These are phyloP conservation scores for Monosporozyma aerobia DNA, from an alignment of 805 yeast genomes.

Conservation along the genomic window DNA sequence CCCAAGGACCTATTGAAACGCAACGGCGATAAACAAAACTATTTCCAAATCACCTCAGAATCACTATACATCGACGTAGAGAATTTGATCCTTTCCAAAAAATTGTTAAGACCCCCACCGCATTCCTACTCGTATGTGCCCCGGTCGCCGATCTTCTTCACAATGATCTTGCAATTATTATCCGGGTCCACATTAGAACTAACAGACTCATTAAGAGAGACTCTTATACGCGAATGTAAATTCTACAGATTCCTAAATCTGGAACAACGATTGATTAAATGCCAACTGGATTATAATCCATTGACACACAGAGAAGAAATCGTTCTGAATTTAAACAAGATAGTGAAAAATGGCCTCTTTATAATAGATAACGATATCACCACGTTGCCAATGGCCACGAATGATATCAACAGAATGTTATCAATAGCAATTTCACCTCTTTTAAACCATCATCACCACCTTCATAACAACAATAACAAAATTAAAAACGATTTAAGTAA, in stretches of 20 bases:
- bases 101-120: slow-evolving; percentile 71
- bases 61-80: slow-evolving; percentile 44
- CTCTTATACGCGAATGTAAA: slow-evolving; percentile 58
- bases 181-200: slow-evolving; percentile 46
- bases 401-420: neutral
- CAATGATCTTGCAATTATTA: slow-evolving; percentile 44
- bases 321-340: slow-evolving; percentile 38
- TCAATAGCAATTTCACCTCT: neutral
- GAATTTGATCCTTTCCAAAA: slow-evolving; percentile 29
- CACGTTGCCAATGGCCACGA: neutral
- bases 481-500: neutral
- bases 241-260: slow-evolving; percentile 69
- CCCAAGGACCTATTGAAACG: slow-evolving; percentile 44
- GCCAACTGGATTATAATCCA: slow-evolving; percentile 43
- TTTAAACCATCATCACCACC: neutral
- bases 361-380: neutral
- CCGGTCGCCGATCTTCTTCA: slow-evolving; percentile 47
- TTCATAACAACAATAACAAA: neutral
- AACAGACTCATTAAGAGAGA: slow-evolving; percentile 46
- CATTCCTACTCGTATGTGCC: slow-evolving; percentile 42
- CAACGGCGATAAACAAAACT: slow-evolving; percentile 72
- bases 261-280: slow-evolving; percentile 60
- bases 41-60: slow-evolving; percentile 54
- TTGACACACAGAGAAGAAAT: slow-evolving; percentile 48
- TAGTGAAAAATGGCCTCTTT: slow-evolving; percentile 31